Evolutionary conservation across 805 yeast genomes (phyloP), one percentile per base, ranked within the genome.

Genomic region (Starmerella kuoi): DNA sequence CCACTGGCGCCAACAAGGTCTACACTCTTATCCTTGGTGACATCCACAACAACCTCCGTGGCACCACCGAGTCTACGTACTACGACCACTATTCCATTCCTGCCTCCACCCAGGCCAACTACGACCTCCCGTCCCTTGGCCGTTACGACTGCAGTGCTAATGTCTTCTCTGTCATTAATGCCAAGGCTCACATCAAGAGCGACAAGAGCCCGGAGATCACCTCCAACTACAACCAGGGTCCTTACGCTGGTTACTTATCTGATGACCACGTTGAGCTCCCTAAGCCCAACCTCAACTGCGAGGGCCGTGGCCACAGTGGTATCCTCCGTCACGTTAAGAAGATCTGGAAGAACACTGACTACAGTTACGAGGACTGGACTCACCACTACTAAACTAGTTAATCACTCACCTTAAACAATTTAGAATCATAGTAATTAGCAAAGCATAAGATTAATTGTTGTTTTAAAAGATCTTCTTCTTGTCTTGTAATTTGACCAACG

Each of bases 31-130:
- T 72, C 42, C 62, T 72, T 31, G 75, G 76, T 49, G 73, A 72
- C 49, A 55, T 72, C 45, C 67, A 69, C 45, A 64, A 64, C 31
- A 49, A 53, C 4, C 53, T 59, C 46, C 56, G 60, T 48, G 73
- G 72, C 48, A 67, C 72, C 39, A 52, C 58, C 11, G 76, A 72
- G 52, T 49, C 51, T 46, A 70, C 70, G 33, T 70, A 61, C 63
- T 72, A 72, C 60, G 65, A 68, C 57, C 76, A 72, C 56, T 72
- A 70, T 64, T 65, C 74, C 27, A 66, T 67, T 54, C 48, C 70
- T 38, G 61, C 76, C n/a, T 53, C 74, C 28, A 64, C 67, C 37
- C 64, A 68, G 59, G 72, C 68, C 42, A 71, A 71, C 66, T 72
- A 68, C 71, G 67, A 61, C 45, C 64, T 72, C 43, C 65, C 67